Conservation (phyloP, 2,329 filamentous ascomycete species). For the Hypoxylon sp. region DNA sequence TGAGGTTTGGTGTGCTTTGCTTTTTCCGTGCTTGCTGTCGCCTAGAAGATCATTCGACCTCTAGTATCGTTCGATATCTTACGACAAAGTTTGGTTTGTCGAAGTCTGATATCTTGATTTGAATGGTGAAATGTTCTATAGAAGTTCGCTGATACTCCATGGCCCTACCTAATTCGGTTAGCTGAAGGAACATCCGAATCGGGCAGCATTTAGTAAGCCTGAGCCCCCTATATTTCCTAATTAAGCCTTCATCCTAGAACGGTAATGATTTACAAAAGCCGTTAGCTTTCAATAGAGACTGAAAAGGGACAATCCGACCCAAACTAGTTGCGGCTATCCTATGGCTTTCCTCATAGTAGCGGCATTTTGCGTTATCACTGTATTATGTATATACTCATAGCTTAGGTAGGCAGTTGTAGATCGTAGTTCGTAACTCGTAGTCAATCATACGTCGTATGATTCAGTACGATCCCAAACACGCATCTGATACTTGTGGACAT, state of each 20-base stretch:
- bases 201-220: slow-evolving; percentile 19
- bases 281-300: slow-evolving; percentile 11
- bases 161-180: slow-evolving; percentile 14
- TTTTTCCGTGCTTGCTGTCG: slow-evolving; percentile 18
- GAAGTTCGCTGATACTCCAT: background rate
- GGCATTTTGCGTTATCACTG: background rate
- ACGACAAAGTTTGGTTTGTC: slow-evolving; percentile 11
- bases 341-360: background rate
- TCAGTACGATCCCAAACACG: slow-evolving; percentile 10
- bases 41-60: slow-evolving; percentile 23
- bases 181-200: slow-evolving; percentile 14
- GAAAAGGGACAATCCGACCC: slow-evolving; percentile 7
- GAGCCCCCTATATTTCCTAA: slow-evolving; percentile 15
- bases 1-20: slow-evolving; percentile 5
- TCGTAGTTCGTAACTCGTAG: slow-evolving; percentile 8
- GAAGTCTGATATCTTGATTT: slow-evolving; percentile 25
- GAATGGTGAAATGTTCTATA: slow-evolving; percentile 6
- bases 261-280: slow-evolving; percentile 17
- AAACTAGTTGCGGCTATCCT: slow-evolving; percentile 9
- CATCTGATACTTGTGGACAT: slow-evolving; percentile 11
- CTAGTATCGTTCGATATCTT: slow-evolving; percentile 23
- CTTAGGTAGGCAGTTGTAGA: slow-evolving; percentile 17
- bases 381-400: slow-evolving; percentile 26
- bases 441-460: slow-evolving; percentile 7
- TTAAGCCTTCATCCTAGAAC: slow-evolving; percentile 5